Conservation (phyloP, 306 rosid genomes). For the Oxytropis ochrocephala region DNA sequence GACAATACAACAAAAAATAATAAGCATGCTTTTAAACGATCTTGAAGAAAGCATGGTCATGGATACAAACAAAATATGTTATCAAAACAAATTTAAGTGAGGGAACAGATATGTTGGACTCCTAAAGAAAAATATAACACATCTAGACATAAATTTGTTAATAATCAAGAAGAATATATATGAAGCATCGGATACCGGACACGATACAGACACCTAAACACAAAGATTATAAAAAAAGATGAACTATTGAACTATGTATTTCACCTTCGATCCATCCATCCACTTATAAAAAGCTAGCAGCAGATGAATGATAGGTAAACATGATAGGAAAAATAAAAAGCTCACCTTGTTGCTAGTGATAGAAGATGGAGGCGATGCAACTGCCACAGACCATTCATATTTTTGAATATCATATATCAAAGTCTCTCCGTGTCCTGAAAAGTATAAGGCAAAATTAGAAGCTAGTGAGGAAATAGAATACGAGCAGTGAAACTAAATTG, state of each 20-base stretch:
- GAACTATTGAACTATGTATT: too few relatives aligned
- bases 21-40: slow-evolving; percentile 4
- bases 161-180: too few relatives aligned
- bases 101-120: background rate
- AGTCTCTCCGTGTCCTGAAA: slow-evolving; percentile 81
- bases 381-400: slow-evolving; percentile 70
- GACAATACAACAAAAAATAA: slow-evolving; percentile 15
- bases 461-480: background rate
- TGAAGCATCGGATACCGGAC: too few relatives aligned
- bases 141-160: too few relatives aligned
- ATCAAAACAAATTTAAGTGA: background rate
- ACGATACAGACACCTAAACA: too few relatives aligned
- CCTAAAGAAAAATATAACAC: background rate
- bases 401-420: slow-evolving; percentile 70
- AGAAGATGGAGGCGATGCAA: slow-evolving; percentile 64
- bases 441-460: background rate
- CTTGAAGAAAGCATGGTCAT: slow-evolving; percentile 3
- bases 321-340: background rate
- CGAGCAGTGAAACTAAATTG: background rate
- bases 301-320: background rate
- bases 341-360: slow-evolving; percentile 60
- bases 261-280: too few relatives aligned
- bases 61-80: background rate
- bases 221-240: too few relatives aligned
- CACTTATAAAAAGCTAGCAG: background rate